These are phyloP conservation scores for Solanum hybrid DNA, from an alignment of 305 asterid genomes.

Conservation along the genomic window DNA sequence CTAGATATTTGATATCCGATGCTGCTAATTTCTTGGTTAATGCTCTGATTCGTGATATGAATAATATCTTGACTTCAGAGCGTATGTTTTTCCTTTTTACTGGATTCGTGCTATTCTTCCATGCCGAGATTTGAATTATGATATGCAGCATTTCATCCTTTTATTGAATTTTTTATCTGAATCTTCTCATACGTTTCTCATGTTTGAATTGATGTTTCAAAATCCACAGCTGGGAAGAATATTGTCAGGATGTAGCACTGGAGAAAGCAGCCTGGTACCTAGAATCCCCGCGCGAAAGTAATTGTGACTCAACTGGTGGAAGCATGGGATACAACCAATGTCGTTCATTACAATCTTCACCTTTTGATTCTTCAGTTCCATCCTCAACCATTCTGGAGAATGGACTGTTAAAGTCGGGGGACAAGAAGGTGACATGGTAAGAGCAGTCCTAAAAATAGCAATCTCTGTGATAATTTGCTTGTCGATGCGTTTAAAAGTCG, in stretches of 20 bases:
- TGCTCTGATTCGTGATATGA: not conserved
- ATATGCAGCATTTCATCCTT: not conserved
- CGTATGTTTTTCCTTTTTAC: not conserved
- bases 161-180: not conserved
- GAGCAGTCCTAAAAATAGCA: not conserved
- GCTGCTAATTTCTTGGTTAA: not conserved
- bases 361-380: conserved; percentile 15
- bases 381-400: conserved; percentile 9
- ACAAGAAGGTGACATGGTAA: conserved; percentile 1
- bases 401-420: not conserved
- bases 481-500: not conserved
- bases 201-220: conserved; percentile 1
- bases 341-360: conserved; percentile 15
- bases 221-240: conserved; percentile 70
- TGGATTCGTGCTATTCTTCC: not conserved
- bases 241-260: conserved; percentile 62
- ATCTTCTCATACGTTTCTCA: not conserved
- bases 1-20: not conserved
- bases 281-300: conserved; percentile 29
- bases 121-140: not conserved
- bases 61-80: not conserved
- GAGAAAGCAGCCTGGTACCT: conserved; percentile 78
- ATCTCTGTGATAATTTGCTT: not conserved
- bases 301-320: conserved; percentile 17
- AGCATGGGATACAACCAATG: conserved; percentile 13